These are phyloP conservation scores for Populus simonii DNA, from an alignment of 345 rosid species.

Conservation along the genomic window DNA sequence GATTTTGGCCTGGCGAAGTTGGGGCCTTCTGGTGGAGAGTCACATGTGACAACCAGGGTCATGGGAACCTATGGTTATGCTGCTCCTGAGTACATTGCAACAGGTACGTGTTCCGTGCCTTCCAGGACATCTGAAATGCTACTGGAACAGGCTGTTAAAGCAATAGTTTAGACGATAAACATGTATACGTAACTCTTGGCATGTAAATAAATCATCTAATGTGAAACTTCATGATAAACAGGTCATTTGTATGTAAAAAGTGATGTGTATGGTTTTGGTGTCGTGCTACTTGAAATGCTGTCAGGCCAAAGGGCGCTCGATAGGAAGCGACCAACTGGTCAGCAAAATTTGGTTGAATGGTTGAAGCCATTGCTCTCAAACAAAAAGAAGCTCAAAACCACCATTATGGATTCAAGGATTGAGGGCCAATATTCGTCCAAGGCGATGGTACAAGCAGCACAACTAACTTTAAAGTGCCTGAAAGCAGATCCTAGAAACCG, in stretches of 20 bases:
- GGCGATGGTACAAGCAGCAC: conserved; percentile 43
- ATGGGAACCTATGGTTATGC: conserved; percentile 52
- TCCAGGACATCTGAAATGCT: background rate
- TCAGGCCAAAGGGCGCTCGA: conserved; percentile 55
- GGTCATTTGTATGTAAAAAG: conserved; percentile 69
- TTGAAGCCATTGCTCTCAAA: conserved; percentile 40
- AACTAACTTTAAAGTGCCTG: conserved; percentile 43
- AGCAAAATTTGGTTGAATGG: conserved; percentile 59
- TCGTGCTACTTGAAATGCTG: conserved; percentile 57
- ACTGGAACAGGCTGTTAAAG: background rate
- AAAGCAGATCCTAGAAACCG: conserved; percentile 47
- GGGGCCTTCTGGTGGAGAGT: conserved; percentile 55
- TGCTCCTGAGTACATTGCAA: conserved; percentile 70
- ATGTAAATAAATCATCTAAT: background rate
- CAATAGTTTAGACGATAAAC: background rate
- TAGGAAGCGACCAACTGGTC: conserved; percentile 29
- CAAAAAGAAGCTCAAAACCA: conserved; percentile 35
- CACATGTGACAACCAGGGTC: conserved; percentile 44
- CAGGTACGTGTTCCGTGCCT: conserved; percentile 34
- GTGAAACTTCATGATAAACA: conserved; percentile 7
- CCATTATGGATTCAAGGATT: conserved; percentile 42
- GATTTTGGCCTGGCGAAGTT: conserved; percentile 70
- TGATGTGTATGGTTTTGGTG: conserved; percentile 70
- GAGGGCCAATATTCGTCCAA: conserved; percentile 52
- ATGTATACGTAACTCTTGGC: background rate